Evolutionary conservation across 2,329 filamentous ascomycete species (phyloP), one percentile per base, ranked within the genome.

Genomic region (Harringtonia lauricola): DNA sequence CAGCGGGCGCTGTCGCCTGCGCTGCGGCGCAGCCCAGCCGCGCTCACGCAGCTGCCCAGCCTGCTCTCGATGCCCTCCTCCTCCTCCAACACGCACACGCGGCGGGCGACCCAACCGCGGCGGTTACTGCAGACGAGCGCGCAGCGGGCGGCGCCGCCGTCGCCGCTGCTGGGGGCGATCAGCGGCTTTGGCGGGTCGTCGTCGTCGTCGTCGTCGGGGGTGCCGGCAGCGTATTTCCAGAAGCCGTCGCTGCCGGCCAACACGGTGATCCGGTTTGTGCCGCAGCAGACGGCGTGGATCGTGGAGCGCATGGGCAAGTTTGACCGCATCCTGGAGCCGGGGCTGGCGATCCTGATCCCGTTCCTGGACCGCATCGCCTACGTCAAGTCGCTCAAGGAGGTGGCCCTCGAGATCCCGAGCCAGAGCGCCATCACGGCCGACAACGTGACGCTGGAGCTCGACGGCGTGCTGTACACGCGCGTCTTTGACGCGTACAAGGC

Each of bases 221-320:
- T 70, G 4, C 75, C 82, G 30, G 74, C 81, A 8, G 80, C 83
- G n/a, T 94, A 94, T 65, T 94, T 94, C 64, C 82, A 84, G 59
- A 75, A 75, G 51, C 69, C 73, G 13, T 70, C 74, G 19, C 72
- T 95, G 42, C 92, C 92, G 24, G 86, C 89, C 54, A 98, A 98
- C 66, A 98, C 92, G 4, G 72, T 98, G 50, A 72, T 98, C 55
- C 86, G 90, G 48, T 98, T 96, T 65, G 92, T 98, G 35, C 92
- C 92, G n/a, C 92, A 98, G 66, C 92, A 98, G 70, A 96, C 90
- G 55, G 92, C 92, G 63, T 98, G 92, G 92, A 90, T 98, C 47
- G 92, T 98, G 45, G 92, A 98, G 76, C 89, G 92, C 59, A 98
- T 98, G 92, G 92, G 92, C 57, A 92, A 89, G 65, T 98, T 95